Base-by-base conservation (phyloP, 495 filamentous ascomycete species). In the Pseudotulostoma volvatum region DNA sequence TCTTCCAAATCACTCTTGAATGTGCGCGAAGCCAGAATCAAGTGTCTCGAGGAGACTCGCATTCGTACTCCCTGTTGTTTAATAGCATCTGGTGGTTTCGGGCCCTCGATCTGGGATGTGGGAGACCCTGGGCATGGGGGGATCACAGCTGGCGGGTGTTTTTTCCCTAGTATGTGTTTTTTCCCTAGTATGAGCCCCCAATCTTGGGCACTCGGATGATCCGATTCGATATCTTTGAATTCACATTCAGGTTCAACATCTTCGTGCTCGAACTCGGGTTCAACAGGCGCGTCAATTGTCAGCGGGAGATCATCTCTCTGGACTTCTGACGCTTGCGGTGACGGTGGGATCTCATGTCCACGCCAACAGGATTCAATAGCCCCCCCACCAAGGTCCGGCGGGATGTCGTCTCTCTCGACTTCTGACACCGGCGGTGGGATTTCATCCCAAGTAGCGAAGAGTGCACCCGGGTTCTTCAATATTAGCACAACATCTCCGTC, bases 1-100 rank as follows among this genome's bases (percentile, higher is more conserved):
- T 31, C 55, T 61, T 0, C 66, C 69, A 2, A 64, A 71, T 9
- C 66, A 59, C 11, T 51, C 61, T 54, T 56, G 46, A 76, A 72
- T 4, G 61, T 44, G 1, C 60, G 49, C 1, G 68, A 76, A 2
- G 63, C 59, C 15, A 71, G 42, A 0, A 45, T 54, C 13, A 76
- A 47, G 44, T 74, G 66, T 20, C 60, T 64, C 1, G 68, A 69
- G 11, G 68, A 74, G 5, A 71, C 65, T 33, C 60, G 66, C 5
- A 53, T 44, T 4, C 31, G 34, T 31, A 18, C 42, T 9, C 17
- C 18, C 30, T 17, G 17, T 28, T 16, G 16, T 11, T 17, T 15
- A 7, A 33, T 14, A n/a, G 20, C 7, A 3, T 7, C 17, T 36
- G 28, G 35, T 23, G 36, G 36, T 23, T 23, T 39, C 18, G n/a